Percentiles rank a stretch among this genome's conserved stretches.
These are phyloP conservation scores for Diaporthe velutina DNA, from an alignment of 2,329 filamentous ascomycete species.

Conservation along the genomic window DNA sequence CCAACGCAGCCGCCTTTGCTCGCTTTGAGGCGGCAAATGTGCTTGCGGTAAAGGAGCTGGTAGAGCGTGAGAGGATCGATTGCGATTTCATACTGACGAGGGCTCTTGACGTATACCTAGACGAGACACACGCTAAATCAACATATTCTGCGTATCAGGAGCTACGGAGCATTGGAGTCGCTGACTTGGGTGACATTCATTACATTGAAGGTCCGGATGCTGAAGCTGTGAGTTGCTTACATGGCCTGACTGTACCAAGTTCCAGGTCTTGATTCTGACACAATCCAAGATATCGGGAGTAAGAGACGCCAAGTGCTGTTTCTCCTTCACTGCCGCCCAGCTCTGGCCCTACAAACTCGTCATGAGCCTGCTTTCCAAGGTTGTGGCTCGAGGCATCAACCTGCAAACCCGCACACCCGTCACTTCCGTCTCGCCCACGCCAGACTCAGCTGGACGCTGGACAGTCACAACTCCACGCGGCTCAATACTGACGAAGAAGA, in stretches of 20 bases:
- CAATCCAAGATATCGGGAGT: conserved; percentile 47
- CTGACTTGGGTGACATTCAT: conserved; percentile 47
- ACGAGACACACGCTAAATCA: conserved; percentile 39
- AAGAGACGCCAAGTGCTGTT: conserved; percentile 50
- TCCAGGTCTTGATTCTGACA: neutral
- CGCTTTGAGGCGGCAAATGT: conserved; percentile 63
- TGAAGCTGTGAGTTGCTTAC: conserved; percentile 29
- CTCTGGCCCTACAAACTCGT: conserved; percentile 50
- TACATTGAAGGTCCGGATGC: conserved; percentile 42
- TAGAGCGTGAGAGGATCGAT: conserved; percentile 49
- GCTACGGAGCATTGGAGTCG: conserved; percentile 46
- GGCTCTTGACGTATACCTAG: conserved; percentile 53
- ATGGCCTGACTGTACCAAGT: too few species aligned
- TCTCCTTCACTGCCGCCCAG: conserved; percentile 46
- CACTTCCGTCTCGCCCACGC: conserved; percentile 37
- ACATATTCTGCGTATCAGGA: conserved; percentile 47
- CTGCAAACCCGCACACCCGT: conserved; percentile 34
- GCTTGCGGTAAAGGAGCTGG: conserved; percentile 51
- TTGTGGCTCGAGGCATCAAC: conserved; percentile 33
- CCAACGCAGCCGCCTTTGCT: conserved; percentile 60
- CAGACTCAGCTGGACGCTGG: conserved; percentile 50
- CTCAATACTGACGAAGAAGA: conserved; percentile 61
- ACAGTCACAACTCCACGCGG: conserved; percentile 68
- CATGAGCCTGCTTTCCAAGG: conserved; percentile 43
- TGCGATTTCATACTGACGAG: conserved; percentile 54